Evolutionary conservation across 2,329 filamentous ascomycete genomes (phyloP).

Genomic region (Exophiala aquamarina): DNA sequence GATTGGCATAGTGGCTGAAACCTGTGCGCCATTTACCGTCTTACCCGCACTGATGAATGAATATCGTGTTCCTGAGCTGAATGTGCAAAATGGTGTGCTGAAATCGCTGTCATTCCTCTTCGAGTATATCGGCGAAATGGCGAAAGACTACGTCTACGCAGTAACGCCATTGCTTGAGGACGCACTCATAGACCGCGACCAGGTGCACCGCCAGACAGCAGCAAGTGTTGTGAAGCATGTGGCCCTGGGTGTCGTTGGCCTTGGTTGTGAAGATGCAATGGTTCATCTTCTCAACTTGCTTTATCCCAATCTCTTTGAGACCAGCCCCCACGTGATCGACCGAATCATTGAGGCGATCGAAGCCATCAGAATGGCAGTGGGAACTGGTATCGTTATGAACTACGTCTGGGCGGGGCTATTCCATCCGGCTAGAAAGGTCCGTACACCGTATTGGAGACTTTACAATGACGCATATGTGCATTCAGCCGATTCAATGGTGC

Average conservation of each 20-base stretch:
- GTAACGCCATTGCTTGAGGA: constrained; percentile 95
- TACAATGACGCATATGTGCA: constrained; percentile 98
- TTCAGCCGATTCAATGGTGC: constrained; percentile 89
- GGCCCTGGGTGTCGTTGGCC: constrained; percentile 91
- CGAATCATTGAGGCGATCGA: constrained; percentile 97
- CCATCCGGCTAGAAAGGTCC: constrained; percentile 92
- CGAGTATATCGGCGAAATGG: constrained; percentile 99
- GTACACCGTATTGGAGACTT: constrained; percentile 90
- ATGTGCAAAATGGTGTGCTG: constrained; percentile 97
- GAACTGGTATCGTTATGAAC: constrained; percentile 90
- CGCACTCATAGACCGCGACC: constrained; percentile 94
- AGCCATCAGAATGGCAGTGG: constrained; percentile 89
- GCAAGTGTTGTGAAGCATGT: constrained; percentile 98
- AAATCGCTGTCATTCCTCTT: constrained; percentile 97
- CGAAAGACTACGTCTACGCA: constrained; percentile 98
- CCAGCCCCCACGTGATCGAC: constrained; percentile 96
- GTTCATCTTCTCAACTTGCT: constrained; percentile 93
- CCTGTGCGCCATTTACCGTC: constrained; percentile 96
- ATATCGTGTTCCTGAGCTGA: constrained; percentile 95
- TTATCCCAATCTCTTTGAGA: constrained; percentile 97
- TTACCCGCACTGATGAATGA: constrained; percentile 99
- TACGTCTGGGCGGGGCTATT: constrained; percentile 98
- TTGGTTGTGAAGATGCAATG: constrained; percentile 98
- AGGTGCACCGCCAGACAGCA: constrained; percentile 95
- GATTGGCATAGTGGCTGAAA: constrained; percentile 97